These are phyloP conservation scores for Botryotinia convoluta DNA, from an alignment of 2,329 filamentous ascomycete genomes.

Conservation along the genomic window DNA sequence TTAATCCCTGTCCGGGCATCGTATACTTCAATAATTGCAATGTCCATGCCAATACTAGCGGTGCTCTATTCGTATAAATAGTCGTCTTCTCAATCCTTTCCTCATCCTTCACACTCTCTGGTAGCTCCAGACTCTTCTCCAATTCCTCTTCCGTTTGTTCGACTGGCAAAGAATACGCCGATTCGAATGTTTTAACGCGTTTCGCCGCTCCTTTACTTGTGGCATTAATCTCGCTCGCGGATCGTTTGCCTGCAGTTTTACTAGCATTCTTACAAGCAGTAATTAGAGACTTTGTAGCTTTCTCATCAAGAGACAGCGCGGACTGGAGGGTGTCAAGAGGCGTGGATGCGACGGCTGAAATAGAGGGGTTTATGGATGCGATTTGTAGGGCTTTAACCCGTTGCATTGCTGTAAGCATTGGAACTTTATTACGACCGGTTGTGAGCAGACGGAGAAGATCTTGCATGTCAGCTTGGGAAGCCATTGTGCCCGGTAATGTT, in stretches of 20 bases:
- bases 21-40: slow-evolving; percentile 72
- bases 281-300: slow-evolving; percentile 36
- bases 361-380: slow-evolving; percentile 45
- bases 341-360: slow-evolving; percentile 33
- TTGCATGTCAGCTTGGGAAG: slow-evolving; percentile 49
- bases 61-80: slow-evolving; percentile 75
- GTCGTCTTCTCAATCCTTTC: slow-evolving; percentile 55
- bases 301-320: slow-evolving; percentile 35
- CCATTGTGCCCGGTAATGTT: background rate
- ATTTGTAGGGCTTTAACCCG: slow-evolving; percentile 57
- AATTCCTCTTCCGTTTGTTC: slow-evolving; percentile 51
- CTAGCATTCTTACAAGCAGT: slow-evolving; percentile 33
- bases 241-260: slow-evolving; percentile 31
- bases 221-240: slow-evolving; percentile 25
- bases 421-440: slow-evolving; percentile 50
- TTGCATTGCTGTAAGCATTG: slow-evolving; percentile 58
- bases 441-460: slow-evolving; percentile 60
- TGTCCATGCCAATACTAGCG: slow-evolving; percentile 77
- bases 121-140: slow-evolving; percentile 61
- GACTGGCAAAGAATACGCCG: slow-evolving; percentile 32
- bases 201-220: slow-evolving; percentile 26
- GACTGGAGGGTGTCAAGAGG: slow-evolving; percentile 28
- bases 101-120: slow-evolving; percentile 53
- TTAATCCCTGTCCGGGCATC: slow-evolving; percentile 81
- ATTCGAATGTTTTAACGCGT: slow-evolving; percentile 26